Evolutionary conservation across 176 grass and related monocot species (phyloP), one percentile per base, ranked within the genome.

Genomic region (Raddia distichophylla): DNA sequence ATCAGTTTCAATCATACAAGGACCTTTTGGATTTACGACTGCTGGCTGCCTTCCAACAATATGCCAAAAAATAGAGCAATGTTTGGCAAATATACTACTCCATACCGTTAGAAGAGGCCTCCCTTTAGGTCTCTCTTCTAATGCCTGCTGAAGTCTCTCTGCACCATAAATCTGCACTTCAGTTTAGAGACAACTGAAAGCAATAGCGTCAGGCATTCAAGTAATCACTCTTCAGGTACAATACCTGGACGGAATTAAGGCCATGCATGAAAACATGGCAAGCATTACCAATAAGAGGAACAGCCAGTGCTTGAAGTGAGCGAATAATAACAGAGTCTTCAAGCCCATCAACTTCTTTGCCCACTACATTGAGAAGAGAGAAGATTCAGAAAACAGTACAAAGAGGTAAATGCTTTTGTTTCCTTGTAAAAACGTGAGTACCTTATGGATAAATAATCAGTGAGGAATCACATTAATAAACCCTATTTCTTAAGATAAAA

Each of bases 231-330:
- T 6, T 18, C 18, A 82, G 45, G 14, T 75, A 64, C 54, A 74
- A 60, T 95, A 98, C 96, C 93, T 98, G 90, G 46, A 99, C 93
- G 62, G 74, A 79, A 72, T 99, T 99, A 16, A 99, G 84, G 34
- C 96, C 96, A 58, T 99, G 93, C 96, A 99, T 99, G 80, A 99
- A 99, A 65, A 90, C 83, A 91, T 99, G 87, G 69, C 93, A 99
- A 35, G 91, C 96, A 68, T 86, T 93, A 10, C 96, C 93, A 42
- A 99, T 95, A 10, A 93, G 65, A 63, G 96, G 96, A 72, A 99
- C 87, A 7, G 89, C 91, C 71, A 99, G 63, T 42, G 90, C 91
- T 86, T 90, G 96, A 33, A 94, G 84, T 8, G 94, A 86, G 27
- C 90, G 89, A 55, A 99, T 62, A 27, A 93, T 80, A 13, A 90